Evolutionary conservation across 2,329 filamentous ascomycete species (phyloP).

Genomic region (Epichloe sibirici): DNA sequence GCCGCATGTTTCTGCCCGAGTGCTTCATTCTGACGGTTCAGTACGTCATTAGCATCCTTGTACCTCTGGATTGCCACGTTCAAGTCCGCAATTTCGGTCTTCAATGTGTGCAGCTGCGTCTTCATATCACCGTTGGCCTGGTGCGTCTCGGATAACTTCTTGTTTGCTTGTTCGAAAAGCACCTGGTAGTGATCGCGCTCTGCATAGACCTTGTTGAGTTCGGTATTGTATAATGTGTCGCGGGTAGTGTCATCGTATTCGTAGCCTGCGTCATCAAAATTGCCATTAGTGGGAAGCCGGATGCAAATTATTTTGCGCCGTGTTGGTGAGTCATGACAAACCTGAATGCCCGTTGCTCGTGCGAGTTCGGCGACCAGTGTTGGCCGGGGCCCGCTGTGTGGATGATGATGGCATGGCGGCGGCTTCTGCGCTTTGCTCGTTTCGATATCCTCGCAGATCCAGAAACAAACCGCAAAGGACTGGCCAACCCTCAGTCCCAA

Average conservation of each 20-base stretch:
- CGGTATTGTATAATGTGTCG: slow-evolving; percentile 10
- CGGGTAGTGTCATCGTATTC: slow-evolving; percentile 11
- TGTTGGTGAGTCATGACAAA: not conserved
- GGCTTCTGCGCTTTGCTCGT: not conserved
- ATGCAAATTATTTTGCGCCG: not conserved
- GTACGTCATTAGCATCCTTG: slow-evolving; percentile 7
- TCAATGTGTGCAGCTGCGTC: slow-evolving; percentile 6
- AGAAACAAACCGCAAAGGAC: not conserved
- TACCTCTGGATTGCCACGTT: slow-evolving; percentile 6
- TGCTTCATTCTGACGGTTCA: slow-evolving; percentile 12
- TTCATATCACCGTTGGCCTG: slow-evolving; percentile 10
- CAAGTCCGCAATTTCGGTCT: not conserved
- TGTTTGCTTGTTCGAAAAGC: slow-evolving; percentile 16
- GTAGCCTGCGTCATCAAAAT: not conserved
- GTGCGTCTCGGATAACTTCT: slow-evolving; percentile 18
- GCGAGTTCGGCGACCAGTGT: slow-evolving; percentile 8
- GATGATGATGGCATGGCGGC: slow-evolving; percentile 8
- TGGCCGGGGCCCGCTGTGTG: slow-evolving; percentile 10
- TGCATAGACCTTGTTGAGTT: slow-evolving; percentile 13
- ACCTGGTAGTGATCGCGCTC: slow-evolving; percentile 15
- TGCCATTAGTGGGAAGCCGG: slow-evolving; percentile 2
- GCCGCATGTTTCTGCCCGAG: slow-evolving; percentile 19
- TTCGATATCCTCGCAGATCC: not conserved
- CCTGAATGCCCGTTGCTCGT: not conserved
- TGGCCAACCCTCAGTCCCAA: not conserved